Conservation (phyloP, 352 stramenopile genomes). For the Paralagenidium karlingii region DNA sequence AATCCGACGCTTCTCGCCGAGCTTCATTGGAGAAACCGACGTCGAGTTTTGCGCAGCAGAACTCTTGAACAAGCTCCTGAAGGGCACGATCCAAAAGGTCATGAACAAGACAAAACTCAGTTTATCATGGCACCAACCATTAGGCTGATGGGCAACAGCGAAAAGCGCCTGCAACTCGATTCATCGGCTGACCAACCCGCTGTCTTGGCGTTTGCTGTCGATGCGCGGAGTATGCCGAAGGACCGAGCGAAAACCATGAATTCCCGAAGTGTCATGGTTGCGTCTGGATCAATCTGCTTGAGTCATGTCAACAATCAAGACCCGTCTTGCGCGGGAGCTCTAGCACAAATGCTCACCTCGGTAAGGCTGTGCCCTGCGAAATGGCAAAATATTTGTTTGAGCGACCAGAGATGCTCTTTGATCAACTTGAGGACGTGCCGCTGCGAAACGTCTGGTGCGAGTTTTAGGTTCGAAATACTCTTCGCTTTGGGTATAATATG, state of each 20-base stretch:
- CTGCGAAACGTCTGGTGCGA: slow-evolving; percentile 56
- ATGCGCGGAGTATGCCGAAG: slow-evolving; percentile 19
- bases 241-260: slow-evolving; percentile 54
- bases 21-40: slow-evolving; percentile 38
- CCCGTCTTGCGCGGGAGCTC: too few relatives aligned
- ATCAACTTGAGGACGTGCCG: slow-evolving; percentile 56
- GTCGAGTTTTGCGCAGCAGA: slow-evolving; percentile 61
- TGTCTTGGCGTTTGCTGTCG: slow-evolving; percentile 15
- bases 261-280: slow-evolving; percentile 39
- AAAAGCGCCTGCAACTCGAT: slow-evolving; percentile 10
- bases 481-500: slow-evolving; percentile 39
- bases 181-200: slow-evolving; percentile 40
- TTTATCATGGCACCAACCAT: slow-evolving; percentile 4
- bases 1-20: slow-evolving; percentile 30
- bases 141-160: slow-evolving; percentile 39
- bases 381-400: slow-evolving; percentile 71
- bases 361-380: slow-evolving; percentile 48
- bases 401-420: slow-evolving; percentile 45
- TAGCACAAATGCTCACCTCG: slow-evolving; percentile 10
- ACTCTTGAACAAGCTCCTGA: slow-evolving; percentile 50
- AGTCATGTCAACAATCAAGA: not conserved
- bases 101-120: slow-evolving; percentile 3
- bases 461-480: slow-evolving; percentile 36
- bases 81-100: not conserved
- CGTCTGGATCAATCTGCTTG: slow-evolving; percentile 27